These are phyloP conservation scores for Fagus crenata DNA, from an alignment of 306 rosid genomes.

Conservation along the genomic window DNA sequence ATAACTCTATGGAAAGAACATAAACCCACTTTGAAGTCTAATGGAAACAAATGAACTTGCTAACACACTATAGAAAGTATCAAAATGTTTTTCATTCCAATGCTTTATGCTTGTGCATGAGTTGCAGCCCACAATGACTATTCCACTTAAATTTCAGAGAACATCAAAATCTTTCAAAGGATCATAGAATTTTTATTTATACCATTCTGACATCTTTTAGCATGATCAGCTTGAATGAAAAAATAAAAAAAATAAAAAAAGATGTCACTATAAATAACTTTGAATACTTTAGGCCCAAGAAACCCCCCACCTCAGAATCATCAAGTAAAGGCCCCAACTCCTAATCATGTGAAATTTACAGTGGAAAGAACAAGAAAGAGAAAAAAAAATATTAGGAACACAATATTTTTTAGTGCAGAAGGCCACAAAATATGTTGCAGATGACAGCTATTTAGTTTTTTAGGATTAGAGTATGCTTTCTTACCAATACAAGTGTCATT, in stretches of 20 bases:
- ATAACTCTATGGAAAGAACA: no score
- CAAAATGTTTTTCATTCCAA: not conserved
- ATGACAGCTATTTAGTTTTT: not conserved
- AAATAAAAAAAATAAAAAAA: not conserved
- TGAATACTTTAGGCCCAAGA: not conserved
- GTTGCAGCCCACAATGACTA: not conserved
- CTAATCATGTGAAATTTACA: not conserved
- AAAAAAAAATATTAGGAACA: not conserved
- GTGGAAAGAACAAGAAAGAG: not conserved
- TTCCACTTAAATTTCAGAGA: not conserved
- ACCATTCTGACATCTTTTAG: not conserved
- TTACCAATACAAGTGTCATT: conserved; percentile 57
- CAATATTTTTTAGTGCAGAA: not conserved
- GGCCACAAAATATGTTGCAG: not conserved
- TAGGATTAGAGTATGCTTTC: not conserved
- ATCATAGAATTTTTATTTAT: not conserved
- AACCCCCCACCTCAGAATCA: not conserved
- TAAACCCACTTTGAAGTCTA: not conserved
- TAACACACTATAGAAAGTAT: not conserved
- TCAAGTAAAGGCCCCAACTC: not conserved
- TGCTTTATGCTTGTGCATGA: not conserved
- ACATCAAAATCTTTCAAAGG: not conserved
- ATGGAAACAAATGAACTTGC: not conserved
- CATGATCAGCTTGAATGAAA: not conserved
- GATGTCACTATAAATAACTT: not conserved